Evolutionary conservation across 2,329 filamentous ascomycete species (phyloP).

Genomic region (Coccinonectria pachysandricola): DNA sequence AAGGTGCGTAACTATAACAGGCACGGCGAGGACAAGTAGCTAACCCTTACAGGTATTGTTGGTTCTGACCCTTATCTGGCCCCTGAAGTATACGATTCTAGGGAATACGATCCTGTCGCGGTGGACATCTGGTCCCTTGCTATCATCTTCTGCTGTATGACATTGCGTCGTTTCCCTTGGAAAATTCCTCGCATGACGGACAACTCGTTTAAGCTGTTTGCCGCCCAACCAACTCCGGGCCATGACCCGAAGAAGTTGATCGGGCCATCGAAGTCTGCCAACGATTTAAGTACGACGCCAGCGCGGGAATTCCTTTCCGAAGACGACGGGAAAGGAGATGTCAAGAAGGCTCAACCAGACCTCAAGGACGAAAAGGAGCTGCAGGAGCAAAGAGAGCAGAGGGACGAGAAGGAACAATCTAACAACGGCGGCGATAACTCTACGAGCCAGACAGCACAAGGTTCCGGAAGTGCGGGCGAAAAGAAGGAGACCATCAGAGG

Average conservation of each 20-base stretch:
- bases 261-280: constrained; percentile 33
- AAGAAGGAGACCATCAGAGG: constrained; percentile 78
- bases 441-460: no score
- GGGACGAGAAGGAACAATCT: constrained; percentile 1
- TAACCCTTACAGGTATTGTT: constrained; percentile 45
- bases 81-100: constrained; percentile 89
- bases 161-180: constrained; percentile 88
- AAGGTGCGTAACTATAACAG: constrained; percentile 19
- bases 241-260: constrained; percentile 47
- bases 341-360: constrained; percentile 9
- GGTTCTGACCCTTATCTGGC: constrained; percentile 90
- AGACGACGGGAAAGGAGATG: constrained; percentile 19
- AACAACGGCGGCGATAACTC: constrained; percentile 6
- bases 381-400: constrained; percentile 2
- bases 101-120: constrained; percentile 86
- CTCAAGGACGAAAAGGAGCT: constrained; percentile 11
- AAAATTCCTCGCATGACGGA: constrained; percentile 86
- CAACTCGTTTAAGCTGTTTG: constrained; percentile 91
- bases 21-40: constrained; percentile 1
- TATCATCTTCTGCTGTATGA: constrained; percentile 99
- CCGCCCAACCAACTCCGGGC: constrained; percentile 71
- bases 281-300: constrained; percentile 30
- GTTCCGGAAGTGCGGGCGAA: no score
- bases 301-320: constrained; percentile 30
- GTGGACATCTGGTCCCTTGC: constrained; percentile 97